These are phyloP conservation scores for Aspergillus phoenicis DNA, from an alignment of 2,329 filamentous ascomycete species.

Conservation along the genomic window DNA sequence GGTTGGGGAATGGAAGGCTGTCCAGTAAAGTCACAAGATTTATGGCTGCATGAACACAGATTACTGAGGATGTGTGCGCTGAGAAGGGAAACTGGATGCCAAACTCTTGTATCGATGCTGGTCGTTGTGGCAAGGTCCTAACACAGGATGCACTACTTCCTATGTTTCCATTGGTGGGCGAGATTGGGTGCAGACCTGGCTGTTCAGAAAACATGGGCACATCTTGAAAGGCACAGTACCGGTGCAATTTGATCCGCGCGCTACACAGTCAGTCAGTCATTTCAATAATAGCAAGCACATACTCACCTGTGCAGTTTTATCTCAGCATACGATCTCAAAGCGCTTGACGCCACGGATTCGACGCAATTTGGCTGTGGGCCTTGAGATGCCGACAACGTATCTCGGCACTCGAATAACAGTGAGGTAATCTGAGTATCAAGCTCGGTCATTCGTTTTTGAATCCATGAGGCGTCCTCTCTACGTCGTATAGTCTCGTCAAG, in stretches of 20 bases:
- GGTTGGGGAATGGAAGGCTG: conserved; percentile 27
- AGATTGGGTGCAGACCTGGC: conserved; percentile 24
- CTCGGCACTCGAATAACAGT: conserved; percentile 17
- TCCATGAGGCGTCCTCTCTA: conserved; percentile 14
- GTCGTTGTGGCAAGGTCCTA: neutral
- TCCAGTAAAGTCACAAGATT: conserved; percentile 31
- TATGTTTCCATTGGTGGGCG: conserved; percentile 1
- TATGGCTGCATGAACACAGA: conserved; percentile 32
- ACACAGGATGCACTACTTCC: neutral
- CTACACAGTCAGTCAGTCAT: conserved; percentile 12
- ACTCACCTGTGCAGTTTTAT: conserved; percentile 31
- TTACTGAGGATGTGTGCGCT: conserved; percentile 27
- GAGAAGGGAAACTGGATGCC: conserved; percentile 24
- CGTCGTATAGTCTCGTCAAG: conserved; percentile 20
- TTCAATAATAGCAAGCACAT: neutral
- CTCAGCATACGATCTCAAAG: conserved; percentile 28
- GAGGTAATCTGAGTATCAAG: conserved; percentile 25
- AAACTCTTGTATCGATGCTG: conserved; percentile 2
- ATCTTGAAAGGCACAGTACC: conserved; percentile 34
- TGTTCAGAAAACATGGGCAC: conserved; percentile 28
- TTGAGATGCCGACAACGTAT: conserved; percentile 10
- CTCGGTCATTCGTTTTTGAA: conserved; percentile 22
- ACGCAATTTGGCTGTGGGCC: conserved; percentile 11
- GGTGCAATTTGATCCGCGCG: conserved; percentile 34
- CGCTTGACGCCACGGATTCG: conserved; percentile 25